Evolutionary conservation across 108 stramenopile genomes (phyloP).

Genomic region (Schizochytrium sp.): DNA sequence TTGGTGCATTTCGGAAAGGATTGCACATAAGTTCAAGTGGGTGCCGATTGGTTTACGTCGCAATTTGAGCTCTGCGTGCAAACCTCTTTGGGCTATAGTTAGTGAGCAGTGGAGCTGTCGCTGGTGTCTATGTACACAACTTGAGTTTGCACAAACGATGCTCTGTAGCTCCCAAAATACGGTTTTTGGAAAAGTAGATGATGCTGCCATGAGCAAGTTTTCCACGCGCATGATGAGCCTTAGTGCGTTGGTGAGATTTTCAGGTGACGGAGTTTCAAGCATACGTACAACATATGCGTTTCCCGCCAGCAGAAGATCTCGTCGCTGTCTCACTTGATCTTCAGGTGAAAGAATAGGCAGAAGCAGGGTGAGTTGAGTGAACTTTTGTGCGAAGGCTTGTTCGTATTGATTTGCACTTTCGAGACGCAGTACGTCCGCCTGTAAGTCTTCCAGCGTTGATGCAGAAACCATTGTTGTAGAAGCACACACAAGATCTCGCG

Average conservation of each 20-base stretch:
- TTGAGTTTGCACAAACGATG: conserved; percentile 12
- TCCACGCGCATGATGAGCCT: not conserved
- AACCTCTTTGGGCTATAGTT: not conserved
- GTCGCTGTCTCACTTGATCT: not conserved
- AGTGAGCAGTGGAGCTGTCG: not conserved
- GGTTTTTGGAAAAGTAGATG: not conserved
- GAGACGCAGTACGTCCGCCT: too few relatives aligned
- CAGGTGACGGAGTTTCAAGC: not conserved
- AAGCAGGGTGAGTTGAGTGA: not conserved
- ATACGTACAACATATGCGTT: not conserved
- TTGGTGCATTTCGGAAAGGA: not conserved
- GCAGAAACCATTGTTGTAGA: too few relatives aligned
- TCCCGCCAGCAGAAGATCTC: not conserved
- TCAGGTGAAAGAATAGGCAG: not conserved
- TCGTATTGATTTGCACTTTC: not conserved
- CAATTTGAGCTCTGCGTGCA: not conserved
- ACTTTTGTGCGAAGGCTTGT: not conserved
- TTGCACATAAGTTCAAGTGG: conserved; percentile 11
- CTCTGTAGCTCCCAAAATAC: not conserved
- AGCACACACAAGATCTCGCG: too few relatives aligned
- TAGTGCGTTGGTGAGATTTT: not conserved
- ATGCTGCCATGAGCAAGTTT: not conserved
- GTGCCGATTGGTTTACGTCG: conserved; percentile 4
- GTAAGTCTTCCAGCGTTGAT: too few relatives aligned
- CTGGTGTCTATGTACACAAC: not conserved